Percentiles rank a stretch among this genome's conserved stretches.
Conservation (phyloP, 139 green algal genomes). For the Dunaliella primolecta region DNA sequence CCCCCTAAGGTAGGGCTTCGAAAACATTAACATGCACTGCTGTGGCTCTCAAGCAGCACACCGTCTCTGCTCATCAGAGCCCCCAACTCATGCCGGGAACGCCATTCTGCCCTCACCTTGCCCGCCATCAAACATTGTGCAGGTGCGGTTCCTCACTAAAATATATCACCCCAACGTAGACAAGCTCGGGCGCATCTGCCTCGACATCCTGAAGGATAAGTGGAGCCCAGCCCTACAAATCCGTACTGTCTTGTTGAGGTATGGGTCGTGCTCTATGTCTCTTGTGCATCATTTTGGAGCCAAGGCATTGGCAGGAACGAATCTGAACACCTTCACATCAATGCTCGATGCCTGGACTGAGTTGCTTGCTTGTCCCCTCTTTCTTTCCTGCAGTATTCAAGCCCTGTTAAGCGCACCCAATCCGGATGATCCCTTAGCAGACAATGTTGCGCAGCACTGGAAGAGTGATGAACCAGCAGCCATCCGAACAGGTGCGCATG, state of each 20-base stretch:
- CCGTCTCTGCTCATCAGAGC: no score
- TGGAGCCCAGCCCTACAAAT: constrained; percentile 99
- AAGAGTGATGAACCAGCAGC: constrained; percentile 90
- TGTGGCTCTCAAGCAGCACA: no score
- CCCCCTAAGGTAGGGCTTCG: constrained; percentile 81
- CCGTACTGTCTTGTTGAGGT: constrained; percentile 93
- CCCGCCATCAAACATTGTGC: neutral
- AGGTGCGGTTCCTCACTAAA: constrained; percentile 96
- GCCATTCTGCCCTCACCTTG: neutral
- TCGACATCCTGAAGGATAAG: constrained; percentile 99
- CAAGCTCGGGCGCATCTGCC: constrained; percentile 97
- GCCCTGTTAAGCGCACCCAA: constrained; percentile 95
- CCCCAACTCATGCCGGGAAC: no score
- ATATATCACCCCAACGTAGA: constrained; percentile 99
- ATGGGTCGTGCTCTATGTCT: neutral
- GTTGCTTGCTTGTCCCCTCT: no score
- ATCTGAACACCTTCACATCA: neutral
- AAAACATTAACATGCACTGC: no score
- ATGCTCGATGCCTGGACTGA: neutral
- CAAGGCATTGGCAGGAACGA: neutral
- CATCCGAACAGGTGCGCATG: constrained; percentile 68
- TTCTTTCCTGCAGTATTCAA: constrained; percentile 82
- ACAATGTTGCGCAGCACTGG: constrained; percentile 97
- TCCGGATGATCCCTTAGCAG: constrained; percentile 95
- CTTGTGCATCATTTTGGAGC: neutral